phyloP scores from a whole-genome alignment of 805 yeast genomes.

The Kodamaea fukazawae region DNA sequence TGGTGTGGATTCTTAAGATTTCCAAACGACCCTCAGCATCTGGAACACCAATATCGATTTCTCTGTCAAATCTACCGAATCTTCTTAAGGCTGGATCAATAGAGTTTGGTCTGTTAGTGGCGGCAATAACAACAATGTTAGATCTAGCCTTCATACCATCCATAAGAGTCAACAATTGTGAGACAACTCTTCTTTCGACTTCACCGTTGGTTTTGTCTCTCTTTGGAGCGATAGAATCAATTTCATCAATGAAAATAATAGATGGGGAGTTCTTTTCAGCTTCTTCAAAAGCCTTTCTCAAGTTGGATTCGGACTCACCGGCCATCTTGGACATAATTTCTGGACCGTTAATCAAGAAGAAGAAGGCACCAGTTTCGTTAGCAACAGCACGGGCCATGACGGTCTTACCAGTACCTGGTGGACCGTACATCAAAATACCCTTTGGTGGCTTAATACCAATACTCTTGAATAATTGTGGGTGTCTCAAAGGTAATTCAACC shows the following conservation, averaged over 20 bases:
- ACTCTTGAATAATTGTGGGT: conserved; percentile 95
- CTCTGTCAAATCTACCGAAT: conserved; percentile 83
- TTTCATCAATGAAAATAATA: conserved; percentile 96
- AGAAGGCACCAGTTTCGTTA: conserved; percentile 98
- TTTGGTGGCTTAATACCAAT: conserved; percentile 99
- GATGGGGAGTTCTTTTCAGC: conserved; percentile 99
- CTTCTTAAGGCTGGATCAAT: conserved; percentile 85
- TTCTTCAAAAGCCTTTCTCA: conserved; percentile 98
- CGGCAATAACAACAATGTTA: conserved; percentile 97
- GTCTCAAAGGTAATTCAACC: conserved; percentile 97
- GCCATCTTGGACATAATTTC: conserved; percentile 99
- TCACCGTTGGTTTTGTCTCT: conserved; percentile 99
- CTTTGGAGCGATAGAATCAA: conserved; percentile 98
- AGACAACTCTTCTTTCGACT: conserved; percentile 98
- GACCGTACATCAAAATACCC: conserved; percentile 97
- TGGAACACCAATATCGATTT: conserved; percentile 88
- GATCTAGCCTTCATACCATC: conserved; percentile 99
- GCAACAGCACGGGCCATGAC: conserved; percentile 99
- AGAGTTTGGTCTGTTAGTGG: conserved; percentile 86
- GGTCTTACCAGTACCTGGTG: conserved; percentile 99
- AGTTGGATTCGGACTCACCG: conserved; percentile 96
- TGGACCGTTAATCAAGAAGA: conserved; percentile 97
- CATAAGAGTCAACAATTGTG: conserved; percentile 95
- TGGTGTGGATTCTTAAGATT: conserved; percentile 94
- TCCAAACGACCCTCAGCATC: conserved; percentile 98